Base-by-base conservation (phyloP, 169 alveolate species). In the Cyclospora cayetanensis region DNA sequence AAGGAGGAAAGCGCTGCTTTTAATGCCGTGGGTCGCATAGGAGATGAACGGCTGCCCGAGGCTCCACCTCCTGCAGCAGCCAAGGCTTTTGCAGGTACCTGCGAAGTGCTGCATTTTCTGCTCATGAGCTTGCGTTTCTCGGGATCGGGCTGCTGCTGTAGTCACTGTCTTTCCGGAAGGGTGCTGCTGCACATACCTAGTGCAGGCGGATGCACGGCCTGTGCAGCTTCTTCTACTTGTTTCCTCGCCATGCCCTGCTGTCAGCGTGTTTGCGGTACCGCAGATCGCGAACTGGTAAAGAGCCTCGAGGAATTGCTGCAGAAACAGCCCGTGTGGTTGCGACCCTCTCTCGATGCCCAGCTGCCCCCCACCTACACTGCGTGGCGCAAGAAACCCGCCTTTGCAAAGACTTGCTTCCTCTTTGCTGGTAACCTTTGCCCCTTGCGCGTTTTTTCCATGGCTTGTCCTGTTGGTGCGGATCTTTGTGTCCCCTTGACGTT, bases 291-390 rank as follows among this genome's bases (percentile, higher is more conserved):
- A 7, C 41, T 86, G 65, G 87, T 93, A 50, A 46, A 53, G 60
- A 42, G 65, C 25, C 46, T 91, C 41, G 60, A 66, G 42, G 76
- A 80, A 35, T 77, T 94, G 88, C 93, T 94, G 74, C 85, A 70
- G 42, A 82, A 91, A 63, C 94, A 92, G 65, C 95, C 96, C 46
- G 60, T 94, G 35, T 94, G 96, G 96, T 90, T 93, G 50, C 90
- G 96, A 9, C 79, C 94, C 42, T 91, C 93, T 25, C 91, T 94
- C 25, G 96, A 94, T 84, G 91, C 93, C 7, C 87, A 27, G 72
- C 86, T 93, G 63, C 92, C 95, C 7, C 68, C 84, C 41, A 87
- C 90, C 7, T 91, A 93, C 87, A 87, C 96, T 3, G 90, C 94
- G 15, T 94, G 96, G 96, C 65, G 93, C 22, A 76, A 63, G 90